Base-by-base conservation (phyloP, 345 rosid species). In the Eucalyptus urophylla region DNA sequence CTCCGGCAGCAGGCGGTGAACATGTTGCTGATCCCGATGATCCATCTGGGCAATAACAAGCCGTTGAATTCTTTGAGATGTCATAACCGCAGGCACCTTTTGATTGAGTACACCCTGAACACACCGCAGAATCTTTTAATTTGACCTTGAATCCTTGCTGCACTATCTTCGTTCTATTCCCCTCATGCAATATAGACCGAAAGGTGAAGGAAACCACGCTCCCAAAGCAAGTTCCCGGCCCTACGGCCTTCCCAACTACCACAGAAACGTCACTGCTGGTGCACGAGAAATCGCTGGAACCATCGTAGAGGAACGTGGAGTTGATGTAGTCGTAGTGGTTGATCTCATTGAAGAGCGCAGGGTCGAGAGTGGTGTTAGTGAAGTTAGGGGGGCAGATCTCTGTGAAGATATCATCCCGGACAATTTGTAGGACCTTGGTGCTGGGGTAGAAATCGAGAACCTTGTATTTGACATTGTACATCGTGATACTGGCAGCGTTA, bases 341-440 rank as follows among this genome's bases (percentile, higher is more conserved):
- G 31, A 21, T 43, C 83, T 9, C 5, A 17, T 83, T 86, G 22
- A 90, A 90, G 25, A 90, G 15, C 7, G n/a, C 13, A 8, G 91
- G 80, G 86, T 86, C 88, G 24, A 90, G 81, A 11, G 91, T 92
- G 24, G 92, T 89, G 91, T 92, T 91, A 49, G n/a, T 4, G 67
- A 89, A 87, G 8, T 3, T 7, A 4, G 90, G 88, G 4, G 91
- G n/a, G 67, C 93, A 93, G 31, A 88, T 49, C 43, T 47, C 89
- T 4, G 37, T 7, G 7, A 3, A 10, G 88, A 80, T 72, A 60
- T 93, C 94, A 11, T 87, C 25, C 86, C 93, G 90, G 3, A 86
- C 88, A 11, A 91, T 45, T 13, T 25, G 47, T 24, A 96, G 76
- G 65, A 37, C n/a, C 87, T 62, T 6, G 7, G 90, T 27, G 3